Evolutionary conservation across 192 early-diverging fungal genomes (phyloP), one percentile per base, ranked within the genome.

Genomic region (Entomortierella chlamydospora): DNA sequence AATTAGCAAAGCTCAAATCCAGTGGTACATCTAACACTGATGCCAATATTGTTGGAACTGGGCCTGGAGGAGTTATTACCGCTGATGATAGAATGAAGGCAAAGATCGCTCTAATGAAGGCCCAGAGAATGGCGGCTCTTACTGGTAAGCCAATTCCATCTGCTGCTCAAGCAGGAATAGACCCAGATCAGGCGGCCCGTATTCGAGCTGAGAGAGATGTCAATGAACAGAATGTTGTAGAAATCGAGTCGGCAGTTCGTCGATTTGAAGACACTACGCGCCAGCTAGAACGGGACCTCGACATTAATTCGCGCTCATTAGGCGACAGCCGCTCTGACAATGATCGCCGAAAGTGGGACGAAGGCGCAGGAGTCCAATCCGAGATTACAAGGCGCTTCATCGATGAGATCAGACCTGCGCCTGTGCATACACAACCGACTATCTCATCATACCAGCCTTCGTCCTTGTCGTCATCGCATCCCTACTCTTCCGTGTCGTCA

Each of bases 11-110:
- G 51, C 49, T 77, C 29, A 83, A 82, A 50, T 72, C 63, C 30
- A 65, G 45, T 15, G 31, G 42, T 47, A 42, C 56, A 12, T 52
- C 72, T 18, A 57, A 39, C 17, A 47, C 45, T 0, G 72, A 70
- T 37, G 25, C 72, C 2, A 63, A 80, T 33, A 82, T 87, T 57
- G 61, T 71, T 20, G 85, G 86, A 2, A 89, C 88, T 12, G 88
- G 88, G 1, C 88, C 88, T 2, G 76, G 72, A 45, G 88, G 88
- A 8, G 41, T 66, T 39, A 67, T 89, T 18, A 89, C 88, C 0
- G 86, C 87, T 20, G 70, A 82, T 22, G 88, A 89, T 55, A 71
- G 72, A 37, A 87, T 85, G 70, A 80, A 81, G 17, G 86, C 88
- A 13, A 87, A 83, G 51, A 84, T 84, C 20, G 82, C 84, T 49